Evolutionary conservation across 108 stramenopile genomes (phyloP).

Genomic region (Cyclotella cryptica): DNA sequence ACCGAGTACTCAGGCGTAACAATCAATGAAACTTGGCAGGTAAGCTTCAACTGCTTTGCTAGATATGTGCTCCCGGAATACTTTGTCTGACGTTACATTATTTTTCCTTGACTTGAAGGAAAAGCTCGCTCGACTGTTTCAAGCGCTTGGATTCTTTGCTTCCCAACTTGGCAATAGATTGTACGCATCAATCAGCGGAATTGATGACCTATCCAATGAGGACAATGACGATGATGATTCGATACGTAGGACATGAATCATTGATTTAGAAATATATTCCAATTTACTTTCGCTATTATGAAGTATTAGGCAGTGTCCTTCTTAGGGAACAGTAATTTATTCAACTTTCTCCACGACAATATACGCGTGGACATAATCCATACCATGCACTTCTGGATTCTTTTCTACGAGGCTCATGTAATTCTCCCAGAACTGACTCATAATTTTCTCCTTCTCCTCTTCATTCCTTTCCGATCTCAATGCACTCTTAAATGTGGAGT

Average conservation of each 20-base stretch:
- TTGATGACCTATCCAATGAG: background rate
- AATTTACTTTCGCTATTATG: background rate
- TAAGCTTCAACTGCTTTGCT: background rate
- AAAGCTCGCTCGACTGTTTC: conserved; percentile 26
- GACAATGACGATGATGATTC: conserved; percentile 9
- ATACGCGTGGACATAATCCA: conserved; percentile 67
- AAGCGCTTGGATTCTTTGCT: conserved; percentile 26
- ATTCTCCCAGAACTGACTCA: conserved; percentile 53
- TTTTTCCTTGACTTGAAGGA: conserved; percentile 9
- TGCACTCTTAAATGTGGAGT: conserved; percentile 50
- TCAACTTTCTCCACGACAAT: conserved; percentile 57
- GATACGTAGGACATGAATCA: background rate
- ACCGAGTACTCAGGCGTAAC: conserved; percentile 86
- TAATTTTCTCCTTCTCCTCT: conserved; percentile 50
- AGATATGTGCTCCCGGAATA: background rate
- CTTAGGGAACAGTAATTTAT: background rate
- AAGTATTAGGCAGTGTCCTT: background rate
- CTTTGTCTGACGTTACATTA: background rate
- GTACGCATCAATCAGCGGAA: conserved; percentile 29
- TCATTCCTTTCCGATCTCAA: conserved; percentile 29
- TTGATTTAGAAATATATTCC: background rate
- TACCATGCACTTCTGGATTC: conserved; percentile 52
- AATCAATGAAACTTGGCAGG: conserved; percentile 78
- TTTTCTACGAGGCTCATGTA: conserved; percentile 52
- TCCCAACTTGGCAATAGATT: conserved; percentile 18